These are phyloP conservation scores for Candida tetrigidarum DNA, from an alignment of 1,139 yeast species.

Conservation along the genomic window DNA sequence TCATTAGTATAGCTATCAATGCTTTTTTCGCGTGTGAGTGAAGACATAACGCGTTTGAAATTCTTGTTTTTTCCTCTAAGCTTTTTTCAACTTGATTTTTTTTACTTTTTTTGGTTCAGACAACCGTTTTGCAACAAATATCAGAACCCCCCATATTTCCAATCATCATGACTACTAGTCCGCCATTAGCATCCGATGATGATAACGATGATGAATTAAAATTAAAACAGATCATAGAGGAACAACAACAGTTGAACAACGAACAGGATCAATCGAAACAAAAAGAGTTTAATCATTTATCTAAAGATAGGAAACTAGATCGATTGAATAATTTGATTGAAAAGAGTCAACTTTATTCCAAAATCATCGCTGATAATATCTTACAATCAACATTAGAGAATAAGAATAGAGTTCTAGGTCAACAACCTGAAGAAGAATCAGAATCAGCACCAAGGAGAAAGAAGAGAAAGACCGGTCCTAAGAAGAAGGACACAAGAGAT, in stretches of 20 bases:
- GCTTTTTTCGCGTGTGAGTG: background rate
- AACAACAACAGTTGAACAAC: constrained; percentile 5
- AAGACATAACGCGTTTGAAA: too few species aligned
- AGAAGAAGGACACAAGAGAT: constrained; percentile 20
- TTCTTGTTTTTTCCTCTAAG: too few species aligned
- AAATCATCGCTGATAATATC: constrained; percentile 79
- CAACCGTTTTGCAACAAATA: background rate
- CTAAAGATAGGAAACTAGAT: constrained; percentile 52
- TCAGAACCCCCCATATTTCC: too few species aligned
- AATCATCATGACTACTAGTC: constrained; percentile 13
- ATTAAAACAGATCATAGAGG: constrained; percentile 6
- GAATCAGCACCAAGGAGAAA: constrained; percentile 19
- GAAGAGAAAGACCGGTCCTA: constrained; percentile 16
- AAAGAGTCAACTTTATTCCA: constrained; percentile 82
- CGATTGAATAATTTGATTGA: constrained; percentile 74
- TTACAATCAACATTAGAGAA: constrained; percentile 44
- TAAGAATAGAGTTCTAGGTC: too few species aligned
- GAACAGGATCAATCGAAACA: constrained; percentile 29
- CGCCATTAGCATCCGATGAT: constrained; percentile 6
- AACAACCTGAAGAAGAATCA: constrained; percentile 13
- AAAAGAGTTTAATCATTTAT: constrained; percentile 43
- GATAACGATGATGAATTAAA: constrained; percentile 14
- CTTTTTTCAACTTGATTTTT: too few species aligned
- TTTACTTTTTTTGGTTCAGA: too few species aligned
- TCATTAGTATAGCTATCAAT: background rate